These are phyloP conservation scores for Fusarium udum DNA, from an alignment of 2,329 filamentous ascomycete species.

Conservation along the genomic window DNA sequence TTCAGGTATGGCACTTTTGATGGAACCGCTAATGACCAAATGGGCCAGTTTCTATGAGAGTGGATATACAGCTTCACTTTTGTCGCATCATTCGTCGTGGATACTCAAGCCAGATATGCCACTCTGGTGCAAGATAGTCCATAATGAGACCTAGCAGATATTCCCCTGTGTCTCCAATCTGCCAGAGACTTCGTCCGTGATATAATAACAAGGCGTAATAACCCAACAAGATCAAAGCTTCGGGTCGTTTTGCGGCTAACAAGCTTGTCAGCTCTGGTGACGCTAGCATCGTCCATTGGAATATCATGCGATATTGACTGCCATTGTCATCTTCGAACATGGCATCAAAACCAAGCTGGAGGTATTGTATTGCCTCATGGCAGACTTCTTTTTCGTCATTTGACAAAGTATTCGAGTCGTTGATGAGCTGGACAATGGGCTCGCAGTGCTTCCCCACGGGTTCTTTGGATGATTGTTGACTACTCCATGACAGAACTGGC, in stretches of 20 bases:
- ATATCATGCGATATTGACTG: conserved; percentile 19
- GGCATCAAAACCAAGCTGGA: conserved; percentile 26
- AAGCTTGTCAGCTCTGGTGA: conserved; percentile 5
- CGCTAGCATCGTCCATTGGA: conserved; percentile 26
- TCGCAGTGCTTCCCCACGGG: conserved; percentile 5
- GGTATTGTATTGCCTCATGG: not conserved
- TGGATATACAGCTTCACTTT: not conserved
- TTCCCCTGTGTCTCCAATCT: conserved; percentile 6
- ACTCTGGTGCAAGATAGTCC: conserved; percentile 8
- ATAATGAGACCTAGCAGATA: conserved; percentile 13
- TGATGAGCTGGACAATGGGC: not conserved
- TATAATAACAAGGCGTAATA: conserved; percentile 25
- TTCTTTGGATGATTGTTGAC: not conserved
- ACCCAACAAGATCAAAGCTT: conserved; percentile 6
- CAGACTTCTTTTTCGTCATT: not conserved
- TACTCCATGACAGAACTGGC: conserved; percentile 7
- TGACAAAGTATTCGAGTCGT: rapidly evolving
- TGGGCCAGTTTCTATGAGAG: not conserved
- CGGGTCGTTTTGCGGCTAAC: not conserved
- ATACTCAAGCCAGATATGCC: conserved; percentile 17
- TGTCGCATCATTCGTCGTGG: not conserved
- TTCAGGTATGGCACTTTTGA: not conserved
- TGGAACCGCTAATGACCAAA: not conserved
- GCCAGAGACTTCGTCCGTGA: conserved; percentile 19
- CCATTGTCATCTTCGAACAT: not conserved